Evolutionary conservation across 257 asterid species (phyloP), one percentile per base, ranked within the genome.

Genomic region (Striga asiatica): DNA sequence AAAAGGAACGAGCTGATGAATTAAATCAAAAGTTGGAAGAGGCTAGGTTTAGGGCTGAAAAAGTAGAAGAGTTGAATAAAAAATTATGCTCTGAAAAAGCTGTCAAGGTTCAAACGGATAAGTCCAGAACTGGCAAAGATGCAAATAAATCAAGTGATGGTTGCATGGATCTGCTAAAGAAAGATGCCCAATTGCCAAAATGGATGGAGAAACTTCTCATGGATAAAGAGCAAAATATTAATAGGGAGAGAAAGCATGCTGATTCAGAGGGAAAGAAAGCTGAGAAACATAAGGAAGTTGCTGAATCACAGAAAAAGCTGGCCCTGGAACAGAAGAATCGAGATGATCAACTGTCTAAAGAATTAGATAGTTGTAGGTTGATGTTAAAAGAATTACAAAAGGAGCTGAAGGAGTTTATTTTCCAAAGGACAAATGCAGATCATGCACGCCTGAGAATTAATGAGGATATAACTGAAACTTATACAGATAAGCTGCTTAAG

Each of bases 191-290:
- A 37, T 25, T 58, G 52, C 9, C 71, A 42, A 65, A 59, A 28
- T 65, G 68, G 71, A 56, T 63, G 53, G 66, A 66, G 43, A 79
- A 58, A 65, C 63, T 69, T 71, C 74, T 71, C 16, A 54, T 53
- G 64, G 78, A 78, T 65, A 60, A 74, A 72, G 80, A 81, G 46
- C 65, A 63, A 20, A 54, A 50, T 47, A 29, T 73, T 64, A 25
- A 28, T 27, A 66, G 35, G 61, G 88, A 74, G 76, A 74, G 68
- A 59, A 76, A 58, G 54, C 70, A 60, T 37, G 78, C 71, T 18
- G 79, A 77, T 60, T 76, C 76, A 58, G 81, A 72, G 72, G 70
- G 56, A 67, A 74, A 72, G 78, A 78, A 76, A 68, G 83, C 80
- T 55, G 72, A 72, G 59, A 74, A 83, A 68, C 89, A 76, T 68